Evolutionary conservation across 2,329 filamentous ascomycete genomes (phyloP), one percentile per base, ranked within the genome.

Genomic region (Xylaria sp.): DNA sequence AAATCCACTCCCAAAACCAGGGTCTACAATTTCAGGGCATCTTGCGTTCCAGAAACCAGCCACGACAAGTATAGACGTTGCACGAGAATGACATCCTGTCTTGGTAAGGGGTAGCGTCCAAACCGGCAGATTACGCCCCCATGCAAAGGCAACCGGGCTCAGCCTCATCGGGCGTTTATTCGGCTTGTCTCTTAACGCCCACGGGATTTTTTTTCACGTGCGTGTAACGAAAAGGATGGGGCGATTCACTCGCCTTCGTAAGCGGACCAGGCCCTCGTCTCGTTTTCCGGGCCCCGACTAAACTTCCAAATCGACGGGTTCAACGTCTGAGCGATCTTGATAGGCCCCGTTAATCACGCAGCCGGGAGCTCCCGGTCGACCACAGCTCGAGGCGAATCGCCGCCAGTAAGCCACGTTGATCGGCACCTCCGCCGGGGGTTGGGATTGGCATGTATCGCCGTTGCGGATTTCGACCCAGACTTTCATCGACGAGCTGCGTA

Each of bases 361-460:
- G 47, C 24, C 27, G 27, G 48, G 36, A 36, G 8, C 4, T 34
- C 39, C 27, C 47, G 8, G n/a, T 48, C 42, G 32, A 45, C 30
- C 14, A 8, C 21, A 39, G 19, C 45, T 54, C 47, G 50, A 59
- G n/a, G 36, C 24, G 9, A 47, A 21, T 19, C n/a, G 21, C 21
- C 27, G 12, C 57, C 42, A 14, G 32, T 32, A 39, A 58, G 21
- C 30, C 14, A 24, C 17, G 4, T 34, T 27, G 34, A 21, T 12
- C 17, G 34, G 32, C 7, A 27, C 7, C 24, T 7, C 3, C n/a
- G 24, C 57, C 3, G 34, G 47, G 30, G 48, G 21, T 27, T 60
- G 2, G 14, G 53, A 60, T 55, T 53, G 36, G 14, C 39, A 48
- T 7, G 17, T 48, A 54, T 55, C 50, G 36, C 63, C 51, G 27